A percentile compares a stretch with the other conserved stretches of the same genome.
phyloP scores from a whole-genome alignment of 305 asterid species.

The Rubia peregrina region DNA sequence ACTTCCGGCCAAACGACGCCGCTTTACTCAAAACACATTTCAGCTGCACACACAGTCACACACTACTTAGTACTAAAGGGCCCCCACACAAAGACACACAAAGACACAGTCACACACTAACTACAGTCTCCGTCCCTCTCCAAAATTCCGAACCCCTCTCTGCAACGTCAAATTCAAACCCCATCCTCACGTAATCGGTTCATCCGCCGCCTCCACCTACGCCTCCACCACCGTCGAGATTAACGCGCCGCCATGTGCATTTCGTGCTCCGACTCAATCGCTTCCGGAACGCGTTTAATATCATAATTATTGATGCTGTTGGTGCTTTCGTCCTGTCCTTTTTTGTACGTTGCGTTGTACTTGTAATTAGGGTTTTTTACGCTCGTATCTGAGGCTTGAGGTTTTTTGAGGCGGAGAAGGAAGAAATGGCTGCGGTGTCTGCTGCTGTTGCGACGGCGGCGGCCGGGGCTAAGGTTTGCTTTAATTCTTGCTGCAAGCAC shows the following conservation, averaged over 20 bases:
- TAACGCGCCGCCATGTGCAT: neutral
- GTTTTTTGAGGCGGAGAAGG: neutral
- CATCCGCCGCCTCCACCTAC: neutral
- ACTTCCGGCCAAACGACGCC: neutral
- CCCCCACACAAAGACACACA: neutral
- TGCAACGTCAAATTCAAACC: constrained; percentile 3
- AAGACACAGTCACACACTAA: neutral
- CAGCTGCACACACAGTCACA: neutral
- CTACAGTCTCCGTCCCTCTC: constrained; percentile 9
- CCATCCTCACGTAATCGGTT: constrained; percentile 1
- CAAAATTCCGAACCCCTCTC: constrained; percentile 15
- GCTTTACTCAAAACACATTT: neutral
- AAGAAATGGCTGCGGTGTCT: constrained; percentile 18
- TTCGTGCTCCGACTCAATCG: constrained; percentile 6
- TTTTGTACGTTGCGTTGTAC: neutral
- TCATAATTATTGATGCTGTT: neutral
- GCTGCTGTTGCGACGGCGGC: constrained; percentile 11
- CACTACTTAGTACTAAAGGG: neutral
- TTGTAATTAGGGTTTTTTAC: constrained; percentile 15
- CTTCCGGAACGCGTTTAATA: neutral
- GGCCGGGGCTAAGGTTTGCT: constrained; percentile 40
- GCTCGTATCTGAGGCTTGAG: neutral
- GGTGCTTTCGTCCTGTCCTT: neutral
- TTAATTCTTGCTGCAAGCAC: constrained; percentile 69
- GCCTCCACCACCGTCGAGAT: neutral